phyloP scores from a whole-genome alignment of 345 rosid genomes.

The Mallotus nudiflorus region DNA sequence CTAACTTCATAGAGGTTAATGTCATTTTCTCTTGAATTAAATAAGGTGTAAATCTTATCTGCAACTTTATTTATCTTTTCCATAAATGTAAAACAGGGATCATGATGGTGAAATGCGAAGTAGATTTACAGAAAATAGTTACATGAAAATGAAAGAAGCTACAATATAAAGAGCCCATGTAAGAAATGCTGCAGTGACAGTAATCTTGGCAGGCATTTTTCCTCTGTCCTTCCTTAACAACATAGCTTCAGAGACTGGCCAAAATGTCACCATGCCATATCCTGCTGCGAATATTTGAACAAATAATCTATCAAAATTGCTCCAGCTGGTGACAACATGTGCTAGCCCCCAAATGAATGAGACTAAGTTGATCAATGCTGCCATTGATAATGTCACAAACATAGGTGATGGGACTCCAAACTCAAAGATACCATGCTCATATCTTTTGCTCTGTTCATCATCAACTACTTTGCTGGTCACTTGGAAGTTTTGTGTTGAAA shows the following conservation, averaged over 20 bases:
- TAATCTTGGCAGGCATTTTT: conserved; percentile 38
- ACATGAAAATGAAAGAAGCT: conserved; percentile 32
- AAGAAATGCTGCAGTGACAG: conserved; percentile 29
- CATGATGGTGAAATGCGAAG: too few species aligned
- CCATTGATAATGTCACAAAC: conserved; percentile 44
- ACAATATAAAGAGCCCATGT: conserved; percentile 26
- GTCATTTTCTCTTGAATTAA: too few species aligned
- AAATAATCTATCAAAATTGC: conserved; percentile 21
- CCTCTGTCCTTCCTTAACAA: conserved; percentile 58
- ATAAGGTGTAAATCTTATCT: too few species aligned
- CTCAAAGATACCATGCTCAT: conserved; percentile 55
- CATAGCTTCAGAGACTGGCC: conserved; percentile 66
- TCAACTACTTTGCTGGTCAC: conserved; percentile 59
- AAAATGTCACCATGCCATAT: conserved; percentile 46
- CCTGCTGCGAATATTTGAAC: conserved; percentile 47
- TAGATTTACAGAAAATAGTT: not conserved
- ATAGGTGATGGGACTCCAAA: conserved; percentile 59
- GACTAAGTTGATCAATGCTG: conserved; percentile 51
- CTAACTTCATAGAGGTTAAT: too few species aligned
- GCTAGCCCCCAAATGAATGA: conserved; percentile 38
- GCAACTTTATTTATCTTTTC: too few species aligned
- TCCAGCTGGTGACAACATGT: conserved; percentile 6
- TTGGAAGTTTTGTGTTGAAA: conserved; percentile 48
- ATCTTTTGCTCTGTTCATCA: conserved; percentile 52
- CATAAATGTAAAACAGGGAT: too few species aligned